Evolutionary conservation across 1,139 yeast species (phyloP).

Genomic region (Magnusiomyces fungicola): DNA sequence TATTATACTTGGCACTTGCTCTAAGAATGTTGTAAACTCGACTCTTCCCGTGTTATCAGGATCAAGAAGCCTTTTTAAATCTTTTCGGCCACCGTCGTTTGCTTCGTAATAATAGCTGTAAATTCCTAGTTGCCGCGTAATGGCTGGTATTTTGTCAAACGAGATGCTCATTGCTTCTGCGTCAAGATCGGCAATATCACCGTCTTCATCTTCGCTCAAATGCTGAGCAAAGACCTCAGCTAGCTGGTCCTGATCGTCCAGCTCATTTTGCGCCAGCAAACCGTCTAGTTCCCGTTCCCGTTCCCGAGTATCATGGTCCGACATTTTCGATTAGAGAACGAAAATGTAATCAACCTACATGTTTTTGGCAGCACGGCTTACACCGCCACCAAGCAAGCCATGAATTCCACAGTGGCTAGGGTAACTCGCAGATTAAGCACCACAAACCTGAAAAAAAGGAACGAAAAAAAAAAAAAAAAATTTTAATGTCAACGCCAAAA

Average conservation of each 20-base stretch:
- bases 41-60: neutral
- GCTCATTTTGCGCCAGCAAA: no score
- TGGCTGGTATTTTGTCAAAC: slow-evolving; percentile 3
- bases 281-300: no score
- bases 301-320: no score
- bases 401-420: no score
- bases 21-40: neutral
- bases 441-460: no score
- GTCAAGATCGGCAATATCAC: neutral
- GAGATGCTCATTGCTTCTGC: slow-evolving; percentile 1
- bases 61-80: neutral
- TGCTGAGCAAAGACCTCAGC: neutral
- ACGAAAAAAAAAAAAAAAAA: neutral
- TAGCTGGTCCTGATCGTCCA: neutral
- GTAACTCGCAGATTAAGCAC: no score
- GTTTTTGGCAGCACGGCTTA: no score
- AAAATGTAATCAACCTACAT: no score
- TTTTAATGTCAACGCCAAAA: no score
- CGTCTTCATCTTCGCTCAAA: neutral
- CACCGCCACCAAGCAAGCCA: no score
- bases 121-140: slow-evolving; percentile 1
- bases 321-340: no score
- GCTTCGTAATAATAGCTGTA: slow-evolving; percentile 3
- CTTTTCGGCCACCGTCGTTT: neutral
- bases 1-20: neutral